Conservation (phyloP, 2,329 filamentous ascomycete genomes). For the Exophiala dermatitidis region DNA sequence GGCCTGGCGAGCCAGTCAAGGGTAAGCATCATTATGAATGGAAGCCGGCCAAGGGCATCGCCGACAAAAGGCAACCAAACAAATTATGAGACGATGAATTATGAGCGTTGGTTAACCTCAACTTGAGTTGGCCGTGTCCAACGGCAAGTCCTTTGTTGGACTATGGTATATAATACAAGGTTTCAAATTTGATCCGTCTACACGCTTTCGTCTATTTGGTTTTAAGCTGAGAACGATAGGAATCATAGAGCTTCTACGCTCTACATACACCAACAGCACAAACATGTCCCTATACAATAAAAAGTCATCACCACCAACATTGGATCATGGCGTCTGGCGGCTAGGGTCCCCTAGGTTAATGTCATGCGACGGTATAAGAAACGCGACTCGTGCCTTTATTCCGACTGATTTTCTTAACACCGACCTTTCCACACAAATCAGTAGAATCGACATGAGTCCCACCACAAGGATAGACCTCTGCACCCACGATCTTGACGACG, state of each 20-base stretch:
- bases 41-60: conserved; percentile 17
- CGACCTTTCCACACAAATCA: conserved; percentile 52
- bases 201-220: too few species aligned
- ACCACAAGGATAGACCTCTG: conserved; percentile 66
- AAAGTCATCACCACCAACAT: not conserved
- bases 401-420: conserved; percentile 60
- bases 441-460: conserved; percentile 64
- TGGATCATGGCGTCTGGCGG: not conserved
- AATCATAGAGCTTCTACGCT: too few species aligned
- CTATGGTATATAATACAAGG: too few species aligned
- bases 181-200: too few species aligned
- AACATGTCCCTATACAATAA: too few species aligned
- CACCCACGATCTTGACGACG: conserved; percentile 61
- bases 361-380: conserved; percentile 34
- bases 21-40: conserved; percentile 24
- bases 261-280: too few species aligned
- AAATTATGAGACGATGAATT: not conserved
- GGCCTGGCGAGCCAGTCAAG: conserved; percentile 16
- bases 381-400: conserved; percentile 58
- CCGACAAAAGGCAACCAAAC: conserved; percentile 6
- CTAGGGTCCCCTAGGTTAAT: not conserved
- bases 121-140: too few species aligned
- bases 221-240: too few species aligned
- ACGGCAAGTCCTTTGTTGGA: too few species aligned
- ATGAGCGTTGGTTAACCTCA: too few species aligned